Conservation (phyloP, 2,329 filamentous ascomycete species). For the Diaporthe batatas region DNA sequence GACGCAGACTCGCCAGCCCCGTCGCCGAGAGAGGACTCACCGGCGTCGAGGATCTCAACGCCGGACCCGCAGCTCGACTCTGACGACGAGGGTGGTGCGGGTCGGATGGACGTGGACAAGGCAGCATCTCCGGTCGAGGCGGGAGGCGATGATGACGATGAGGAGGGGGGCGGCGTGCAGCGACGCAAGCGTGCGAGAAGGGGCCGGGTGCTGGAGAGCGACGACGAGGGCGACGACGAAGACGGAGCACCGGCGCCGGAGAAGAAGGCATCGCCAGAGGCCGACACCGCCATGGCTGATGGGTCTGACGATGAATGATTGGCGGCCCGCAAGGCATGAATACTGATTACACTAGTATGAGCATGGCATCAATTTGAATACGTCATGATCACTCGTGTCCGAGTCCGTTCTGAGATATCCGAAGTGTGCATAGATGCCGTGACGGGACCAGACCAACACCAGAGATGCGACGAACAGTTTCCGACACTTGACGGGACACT, state of each 20-base stretch:
- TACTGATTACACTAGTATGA: neutral
- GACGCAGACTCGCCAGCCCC: constrained; percentile 63
- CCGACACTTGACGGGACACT: neutral
- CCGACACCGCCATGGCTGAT: constrained; percentile 52
- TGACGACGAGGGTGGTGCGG: constrained; percentile 52
- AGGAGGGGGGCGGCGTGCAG: constrained; percentile 60
- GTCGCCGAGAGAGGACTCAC: constrained; percentile 45
- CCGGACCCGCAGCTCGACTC: constrained; percentile 46
- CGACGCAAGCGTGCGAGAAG: constrained; percentile 60
- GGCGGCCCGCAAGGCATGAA: constrained; percentile 31
- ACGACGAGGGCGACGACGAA: constrained; percentile 65
- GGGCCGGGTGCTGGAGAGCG: constrained; percentile 66
- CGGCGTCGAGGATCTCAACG: constrained; percentile 41
- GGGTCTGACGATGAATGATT: constrained; percentile 53
- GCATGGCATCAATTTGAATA: constrained; percentile 16
- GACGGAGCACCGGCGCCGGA: constrained; percentile 42
- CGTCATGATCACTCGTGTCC: neutral
- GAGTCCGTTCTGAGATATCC: neutral
- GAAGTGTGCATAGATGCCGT: constrained; percentile 19
- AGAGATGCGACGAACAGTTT: constrained; percentile 28
- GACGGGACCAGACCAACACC: neutral
- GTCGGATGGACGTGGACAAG: constrained; percentile 68
- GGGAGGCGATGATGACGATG: constrained; percentile 55
- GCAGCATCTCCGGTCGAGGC: constrained; percentile 43
- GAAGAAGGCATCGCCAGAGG: constrained; percentile 41